Conservation (phyloP, 2,329 filamentous ascomycete species). For the Apiospora phragmitis region DNA sequence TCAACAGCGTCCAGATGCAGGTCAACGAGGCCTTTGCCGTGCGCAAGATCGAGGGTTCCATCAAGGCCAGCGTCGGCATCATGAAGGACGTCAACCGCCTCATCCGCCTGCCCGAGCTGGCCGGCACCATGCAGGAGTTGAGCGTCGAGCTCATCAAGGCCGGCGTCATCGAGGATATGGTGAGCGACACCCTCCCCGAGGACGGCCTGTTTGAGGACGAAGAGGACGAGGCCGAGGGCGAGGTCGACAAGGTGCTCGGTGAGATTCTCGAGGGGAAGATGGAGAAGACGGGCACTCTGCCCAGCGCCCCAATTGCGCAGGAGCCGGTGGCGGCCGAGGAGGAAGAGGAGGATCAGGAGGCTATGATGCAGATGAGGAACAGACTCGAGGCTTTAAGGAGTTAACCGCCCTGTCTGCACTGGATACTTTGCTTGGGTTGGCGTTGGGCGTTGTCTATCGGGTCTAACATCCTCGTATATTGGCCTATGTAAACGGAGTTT, state of each 20-base stretch:
- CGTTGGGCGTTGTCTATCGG: conserved; percentile 1
- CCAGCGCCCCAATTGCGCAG: conserved; percentile 53
- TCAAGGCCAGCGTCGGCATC: conserved; percentile 81
- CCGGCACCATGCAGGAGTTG: conserved; percentile 85
- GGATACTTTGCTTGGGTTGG: conserved; percentile 3
- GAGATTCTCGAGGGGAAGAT: conserved; percentile 86
- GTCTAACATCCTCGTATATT: not conserved
- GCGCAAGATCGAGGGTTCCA: conserved; percentile 91
- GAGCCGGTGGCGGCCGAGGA: conserved; percentile 62
- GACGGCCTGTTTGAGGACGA: conserved; percentile 71
- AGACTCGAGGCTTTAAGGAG: conserved; percentile 89
- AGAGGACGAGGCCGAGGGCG: conserved; percentile 72
- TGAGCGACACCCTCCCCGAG: conserved; percentile 79
- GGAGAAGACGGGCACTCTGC: conserved; percentile 60
- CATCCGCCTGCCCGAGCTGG: conserved; percentile 81
- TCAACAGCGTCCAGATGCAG: conserved; percentile 94
- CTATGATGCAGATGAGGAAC: conserved; percentile 92
- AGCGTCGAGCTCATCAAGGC: conserved; percentile 88
- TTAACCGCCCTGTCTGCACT: conserved; percentile 37
- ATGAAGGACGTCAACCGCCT: conserved; percentile 96
- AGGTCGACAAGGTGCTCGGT: conserved; percentile 90
- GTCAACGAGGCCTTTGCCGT: conserved; percentile 95
- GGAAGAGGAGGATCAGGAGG: conserved; percentile 84
- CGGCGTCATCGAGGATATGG: conserved; percentile 97
- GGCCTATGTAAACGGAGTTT: conserved; percentile 5